Conservation (phyloP, 164 flowering plant species). For the Dillenia suffruticosa region DNA sequence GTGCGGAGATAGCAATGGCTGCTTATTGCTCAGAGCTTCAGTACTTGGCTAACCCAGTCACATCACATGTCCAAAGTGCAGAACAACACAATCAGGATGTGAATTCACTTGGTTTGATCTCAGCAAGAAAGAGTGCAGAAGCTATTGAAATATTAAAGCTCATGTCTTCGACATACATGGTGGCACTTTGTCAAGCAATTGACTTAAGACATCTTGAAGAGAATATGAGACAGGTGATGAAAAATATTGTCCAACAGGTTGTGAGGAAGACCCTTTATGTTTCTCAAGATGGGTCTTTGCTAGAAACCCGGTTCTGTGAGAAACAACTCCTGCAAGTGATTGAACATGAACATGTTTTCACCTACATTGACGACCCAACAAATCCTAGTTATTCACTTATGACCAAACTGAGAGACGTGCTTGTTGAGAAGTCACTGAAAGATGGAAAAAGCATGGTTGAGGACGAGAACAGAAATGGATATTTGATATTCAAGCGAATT, state of each 20-base stretch:
- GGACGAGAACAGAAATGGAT: conserved; percentile 7
- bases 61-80: conserved; percentile 41
- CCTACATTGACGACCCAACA: conserved; percentile 44
- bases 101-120: conserved; percentile 46
- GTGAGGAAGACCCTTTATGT: conserved; percentile 36
- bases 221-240: conserved; percentile 38
- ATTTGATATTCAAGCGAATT: conserved; percentile 34
- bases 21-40: conserved; percentile 42
- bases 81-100: conserved; percentile 46
- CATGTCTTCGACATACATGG: conserved; percentile 44
- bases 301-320: conserved; percentile 47
- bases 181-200: conserved; percentile 52
- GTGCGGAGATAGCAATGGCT: conserved; percentile 47
- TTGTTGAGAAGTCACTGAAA: conserved; percentile 30
- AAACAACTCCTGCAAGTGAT: conserved; percentile 38
- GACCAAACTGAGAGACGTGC: conserved; percentile 33
- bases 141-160: conserved; percentile 48
- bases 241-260: conserved; percentile 26
- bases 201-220: conserved; percentile 53
- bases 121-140: conserved; percentile 47
- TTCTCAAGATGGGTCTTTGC: conserved; percentile 26
- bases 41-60: conserved; percentile 38
- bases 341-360: conserved; percentile 37
- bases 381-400: conserved; percentile 34
- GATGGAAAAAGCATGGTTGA: conserved; percentile 1